These are phyloP conservation scores for Terfezia boudieri DNA, from an alignment of 495 filamentous ascomycete genomes.

Conservation along the genomic window DNA sequence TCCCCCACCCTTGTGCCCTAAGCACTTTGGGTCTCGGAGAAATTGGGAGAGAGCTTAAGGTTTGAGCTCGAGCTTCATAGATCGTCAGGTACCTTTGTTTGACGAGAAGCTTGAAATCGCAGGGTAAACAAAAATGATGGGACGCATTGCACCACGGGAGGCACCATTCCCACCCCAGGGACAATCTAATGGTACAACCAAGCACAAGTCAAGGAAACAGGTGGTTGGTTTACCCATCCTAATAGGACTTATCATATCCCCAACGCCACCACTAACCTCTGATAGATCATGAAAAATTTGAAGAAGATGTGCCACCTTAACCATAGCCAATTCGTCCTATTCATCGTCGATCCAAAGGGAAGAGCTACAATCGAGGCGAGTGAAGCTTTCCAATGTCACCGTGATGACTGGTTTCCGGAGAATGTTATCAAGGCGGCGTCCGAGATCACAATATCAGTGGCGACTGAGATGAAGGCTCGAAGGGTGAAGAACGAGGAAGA, in stretches of 20 bases:
- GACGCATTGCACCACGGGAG: not conserved
- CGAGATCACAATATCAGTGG: slow-evolving; percentile 7
- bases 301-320: slow-evolving; percentile 10
- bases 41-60: not conserved
- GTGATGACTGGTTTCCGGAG: slow-evolving; percentile 13
- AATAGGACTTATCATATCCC: slow-evolving; percentile 4
- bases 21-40: not conserved
- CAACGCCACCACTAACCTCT: slow-evolving; percentile 8
- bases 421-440: slow-evolving; percentile 9
- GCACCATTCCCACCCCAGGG: not conserved
- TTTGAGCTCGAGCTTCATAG: not conserved
- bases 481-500: slow-evolving; percentile 10
- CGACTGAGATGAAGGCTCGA: slow-evolving; percentile 9
- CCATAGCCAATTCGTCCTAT: slow-evolving; percentile 14
- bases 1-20: not conserved
- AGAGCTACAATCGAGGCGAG: slow-evolving; percentile 6
- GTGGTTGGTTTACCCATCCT: slow-evolving; percentile 5
- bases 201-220: slow-evolving; percentile 1
- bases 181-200: not conserved
- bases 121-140: not conserved
- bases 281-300: slow-evolving; percentile 10
- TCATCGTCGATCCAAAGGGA: slow-evolving; percentile 16
- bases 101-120: not conserved
- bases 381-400: slow-evolving; percentile 10
- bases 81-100: not conserved